Conservation (phyloP, 371 early-diverging fungal genomes). For the Blakeslea trispora region DNA sequence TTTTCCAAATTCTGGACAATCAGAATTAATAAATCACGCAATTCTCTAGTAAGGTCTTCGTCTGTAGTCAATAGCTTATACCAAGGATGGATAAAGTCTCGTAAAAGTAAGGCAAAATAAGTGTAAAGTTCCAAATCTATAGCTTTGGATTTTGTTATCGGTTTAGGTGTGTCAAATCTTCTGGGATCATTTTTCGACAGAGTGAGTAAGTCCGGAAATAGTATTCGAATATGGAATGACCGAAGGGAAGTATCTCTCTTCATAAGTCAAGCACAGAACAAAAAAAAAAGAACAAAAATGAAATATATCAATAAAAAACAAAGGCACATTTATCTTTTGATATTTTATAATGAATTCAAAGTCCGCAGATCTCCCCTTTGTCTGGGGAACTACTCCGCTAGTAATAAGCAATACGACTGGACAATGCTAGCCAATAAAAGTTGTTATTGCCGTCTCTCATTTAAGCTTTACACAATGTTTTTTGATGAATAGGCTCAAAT, state of each 20-base stretch:
- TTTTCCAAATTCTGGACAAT: slow-evolving; percentile 52
- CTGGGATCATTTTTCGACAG: slow-evolving; percentile 44
- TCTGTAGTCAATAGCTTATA: slow-evolving; percentile 55
- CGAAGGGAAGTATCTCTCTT: slow-evolving; percentile 20
- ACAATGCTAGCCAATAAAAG: no score
- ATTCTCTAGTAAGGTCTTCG: slow-evolving; percentile 50
- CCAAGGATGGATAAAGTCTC: slow-evolving; percentile 68
- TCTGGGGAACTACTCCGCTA: no score
- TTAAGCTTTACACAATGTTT: no score
- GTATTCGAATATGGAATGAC: slow-evolving; percentile 41
- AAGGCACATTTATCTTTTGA: no score
- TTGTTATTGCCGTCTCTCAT: no score
- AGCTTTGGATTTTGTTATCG: slow-evolving; percentile 42
- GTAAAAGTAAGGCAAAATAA: slow-evolving; percentile 55
- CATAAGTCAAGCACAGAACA: background rate
- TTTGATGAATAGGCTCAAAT: no score
- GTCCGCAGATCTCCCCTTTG: no score
- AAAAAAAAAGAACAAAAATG: background rate
- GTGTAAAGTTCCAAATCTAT: slow-evolving; percentile 63
- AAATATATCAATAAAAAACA: no score
- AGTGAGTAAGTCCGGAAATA: slow-evolving; percentile 45
- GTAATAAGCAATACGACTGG: no score
- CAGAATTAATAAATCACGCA: slow-evolving; percentile 42
- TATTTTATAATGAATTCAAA: no score
- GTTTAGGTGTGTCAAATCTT: slow-evolving; percentile 35